These are phyloP conservation scores for Cordia subcordata DNA, from an alignment of 257 asterid genomes.

Conservation along the genomic window DNA sequence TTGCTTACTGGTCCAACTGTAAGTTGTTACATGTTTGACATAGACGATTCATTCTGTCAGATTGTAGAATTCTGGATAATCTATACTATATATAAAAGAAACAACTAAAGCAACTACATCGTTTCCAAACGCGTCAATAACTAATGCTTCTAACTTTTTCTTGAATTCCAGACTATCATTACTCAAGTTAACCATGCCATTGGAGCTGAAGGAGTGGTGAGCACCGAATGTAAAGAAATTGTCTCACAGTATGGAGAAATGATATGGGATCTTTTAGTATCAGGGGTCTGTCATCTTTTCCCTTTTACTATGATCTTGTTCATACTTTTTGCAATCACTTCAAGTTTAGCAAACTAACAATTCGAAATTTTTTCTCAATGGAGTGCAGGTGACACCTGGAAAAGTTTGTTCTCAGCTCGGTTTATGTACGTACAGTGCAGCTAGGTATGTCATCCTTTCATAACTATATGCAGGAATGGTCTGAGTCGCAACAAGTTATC, in stretches of 20 bases:
- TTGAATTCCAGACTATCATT: constrained; percentile 48
- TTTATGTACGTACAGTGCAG: constrained; percentile 36
- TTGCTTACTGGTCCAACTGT: constrained; percentile 92
- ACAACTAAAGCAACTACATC: too few relatives aligned
- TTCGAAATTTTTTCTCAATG: too few relatives aligned
- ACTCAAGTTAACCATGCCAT: constrained; percentile 91
- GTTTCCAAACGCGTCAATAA: too few relatives aligned
- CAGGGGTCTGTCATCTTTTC: constrained; percentile 45
- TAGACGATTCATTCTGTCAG: neutral
- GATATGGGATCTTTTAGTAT: constrained; percentile 78
- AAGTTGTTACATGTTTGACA: constrained; percentile 17
- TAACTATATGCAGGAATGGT: too few relatives aligned
- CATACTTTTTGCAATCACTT: neutral
- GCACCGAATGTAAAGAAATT: constrained; percentile 72
- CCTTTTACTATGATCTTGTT: constrained; percentile 6
- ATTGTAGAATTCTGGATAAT: too few relatives aligned
- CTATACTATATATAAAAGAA: too few relatives aligned
- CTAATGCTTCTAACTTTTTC: neutral
- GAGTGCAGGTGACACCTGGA: constrained; percentile 64
- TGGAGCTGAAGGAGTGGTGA: constrained; percentile 87
- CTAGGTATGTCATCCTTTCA: neutral
- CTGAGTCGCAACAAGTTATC: neutral
- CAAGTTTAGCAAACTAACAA: too few relatives aligned
- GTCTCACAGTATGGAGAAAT: constrained; percentile 71
- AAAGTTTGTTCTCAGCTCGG: constrained; percentile 69